Percentiles rank a stretch among this genome's conserved stretches.
These are phyloP conservation scores for Neckera pumila DNA, from an alignment of 225 moss, liverwort and hornwort species.

Conservation along the genomic window DNA sequence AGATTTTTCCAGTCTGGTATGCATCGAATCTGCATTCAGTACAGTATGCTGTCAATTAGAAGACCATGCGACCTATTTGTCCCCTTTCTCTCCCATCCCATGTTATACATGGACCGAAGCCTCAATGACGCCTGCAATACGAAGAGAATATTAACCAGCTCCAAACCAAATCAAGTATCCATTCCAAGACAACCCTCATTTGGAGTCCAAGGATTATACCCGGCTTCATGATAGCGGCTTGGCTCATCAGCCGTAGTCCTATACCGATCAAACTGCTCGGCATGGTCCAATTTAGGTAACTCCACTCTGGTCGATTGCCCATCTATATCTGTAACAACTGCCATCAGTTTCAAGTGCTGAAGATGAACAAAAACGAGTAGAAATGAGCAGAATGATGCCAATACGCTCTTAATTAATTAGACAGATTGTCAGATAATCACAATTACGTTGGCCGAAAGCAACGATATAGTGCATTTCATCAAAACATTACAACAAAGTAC, in stretches of 20 bases:
- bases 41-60: background rate
- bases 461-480: background rate
- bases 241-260: slow-evolving; percentile 6
- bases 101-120: background rate
- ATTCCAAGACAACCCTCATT: background rate
- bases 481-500: background rate
- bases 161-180: background rate
- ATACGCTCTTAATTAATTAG: background rate
- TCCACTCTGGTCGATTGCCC: slow-evolving; percentile 18
- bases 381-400: background rate
- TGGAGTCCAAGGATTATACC: slow-evolving; percentile 15
- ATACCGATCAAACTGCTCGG: slow-evolving; percentile 40
- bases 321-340: slow-evolving; percentile 9
- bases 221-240: slow-evolving; percentile 44
- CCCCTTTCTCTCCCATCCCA: background rate
- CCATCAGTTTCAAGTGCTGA: background rate
- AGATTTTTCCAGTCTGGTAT: slow-evolving; percentile 77
- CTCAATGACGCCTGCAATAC: background rate
- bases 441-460: background rate
- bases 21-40: slow-evolving; percentile 62
- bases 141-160: background rate
- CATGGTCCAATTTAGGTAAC: slow-evolving; percentile 35
- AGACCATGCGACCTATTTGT: background rate
- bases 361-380: background rate
- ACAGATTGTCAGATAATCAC: background rate